A percentile compares a stretch with the other conserved stretches of the same genome.
These are phyloP conservation scores for Elongisporangium undulatum DNA, from an alignment of 352 stramenopile genomes.

Conservation along the genomic window DNA sequence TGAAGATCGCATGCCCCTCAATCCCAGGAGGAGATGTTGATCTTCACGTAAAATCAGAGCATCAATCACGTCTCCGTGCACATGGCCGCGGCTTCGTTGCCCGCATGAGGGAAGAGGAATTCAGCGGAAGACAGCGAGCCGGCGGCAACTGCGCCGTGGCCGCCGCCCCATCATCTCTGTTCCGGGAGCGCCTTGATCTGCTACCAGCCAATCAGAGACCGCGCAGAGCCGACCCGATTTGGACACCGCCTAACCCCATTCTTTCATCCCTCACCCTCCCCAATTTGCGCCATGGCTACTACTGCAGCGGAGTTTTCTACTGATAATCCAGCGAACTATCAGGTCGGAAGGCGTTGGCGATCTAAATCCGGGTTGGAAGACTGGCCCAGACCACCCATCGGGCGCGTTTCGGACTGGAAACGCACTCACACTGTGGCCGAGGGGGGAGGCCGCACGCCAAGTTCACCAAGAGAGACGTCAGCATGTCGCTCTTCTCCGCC, in stretches of 20 bases:
- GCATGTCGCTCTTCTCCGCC: conserved; percentile 82
- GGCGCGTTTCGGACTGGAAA: background rate
- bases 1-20: background rate
- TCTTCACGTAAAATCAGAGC: too few species aligned
- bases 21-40: too few species aligned
- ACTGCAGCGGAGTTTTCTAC: background rate
- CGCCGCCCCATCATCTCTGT: background rate
- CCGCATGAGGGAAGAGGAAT: background rate
- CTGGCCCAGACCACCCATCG: background rate
- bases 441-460: background rate
- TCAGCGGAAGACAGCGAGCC: background rate
- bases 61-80: too few species aligned
- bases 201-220: background rate
- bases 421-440: background rate
- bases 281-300: background rate
- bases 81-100: too few species aligned
- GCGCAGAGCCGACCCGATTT: background rate
- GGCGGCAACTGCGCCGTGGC: background rate
- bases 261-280: background rate
- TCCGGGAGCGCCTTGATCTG: background rate
- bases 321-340: background rate
- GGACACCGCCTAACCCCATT: background rate
- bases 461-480: background rate
- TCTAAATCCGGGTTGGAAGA: background rate
- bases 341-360: background rate